Base-by-base conservation (phyloP, 768 basidiomycete species). In the Lentinus brumalis region DNA sequence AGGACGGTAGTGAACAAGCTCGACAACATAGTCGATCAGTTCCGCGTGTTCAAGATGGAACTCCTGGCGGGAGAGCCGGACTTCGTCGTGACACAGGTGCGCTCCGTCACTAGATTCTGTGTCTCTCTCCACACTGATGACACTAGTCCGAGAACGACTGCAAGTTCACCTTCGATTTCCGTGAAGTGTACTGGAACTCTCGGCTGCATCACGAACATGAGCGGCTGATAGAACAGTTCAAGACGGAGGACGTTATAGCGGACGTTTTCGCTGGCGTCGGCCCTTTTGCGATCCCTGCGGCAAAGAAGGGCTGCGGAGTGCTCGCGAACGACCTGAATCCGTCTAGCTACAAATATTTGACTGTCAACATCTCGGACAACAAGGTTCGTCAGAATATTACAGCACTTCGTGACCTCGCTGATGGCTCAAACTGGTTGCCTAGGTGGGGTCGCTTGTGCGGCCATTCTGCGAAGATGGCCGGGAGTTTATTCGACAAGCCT, bases 251-350 rank as follows among this genome's bases (percentile, higher is more conserved):
- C 54, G 84, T 98, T 18, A 75, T 98, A 26, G 95, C 87, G 3
- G 97, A 99, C 71, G 94, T 92, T 32, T 96, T 98, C 72, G 97
- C 97, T 0, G 97, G 97, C 14, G 96, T 99, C 2, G 97, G 97
- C 1, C 97, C 97, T 0, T 99, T 99, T 71, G 91, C 93, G 8
- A 75, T 98, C 7, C 97, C 97, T 3, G 91, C 96, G 2, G 96
- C 89, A 1, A 95, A 87, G 77, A 94, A 92, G 67, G 93, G 95
- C 1, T 93, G 92, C 69, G 86, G 85, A 4, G 92, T 98, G 0
- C 76, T 96, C 40, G 96, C 91, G 12, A 98, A 98, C 65, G 97
- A 99, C 72, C 75, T 98, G 59, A 99, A 99, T 75, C 96, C 96
- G 2, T 83, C 86, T 53, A 93, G 94, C 66, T 84, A 84, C 15